phyloP scores from a whole-genome alignment of 495 filamentous ascomycete species.

The Penicillium soppii region DNA sequence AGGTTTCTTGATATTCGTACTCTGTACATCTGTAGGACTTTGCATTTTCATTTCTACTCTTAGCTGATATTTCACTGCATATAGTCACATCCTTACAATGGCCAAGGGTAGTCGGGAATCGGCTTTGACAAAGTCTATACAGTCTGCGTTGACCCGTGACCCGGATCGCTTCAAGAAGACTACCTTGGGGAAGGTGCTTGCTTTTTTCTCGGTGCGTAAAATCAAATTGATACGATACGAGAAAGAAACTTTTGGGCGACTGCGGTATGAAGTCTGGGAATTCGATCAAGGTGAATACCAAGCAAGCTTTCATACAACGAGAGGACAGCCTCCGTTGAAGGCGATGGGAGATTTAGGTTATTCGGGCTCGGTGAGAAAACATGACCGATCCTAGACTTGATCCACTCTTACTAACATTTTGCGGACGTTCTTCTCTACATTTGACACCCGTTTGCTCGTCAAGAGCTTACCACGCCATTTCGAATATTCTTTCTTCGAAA shows the following conservation, averaged over 20 bases:
- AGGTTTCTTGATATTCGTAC: no score
- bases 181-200: slow-evolving; percentile 24
- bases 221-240: slow-evolving; percentile 35
- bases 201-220: slow-evolving; percentile 37
- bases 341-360: slow-evolving; percentile 59
- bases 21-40: no score
- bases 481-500: slow-evolving; percentile 66
- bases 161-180: slow-evolving; percentile 27
- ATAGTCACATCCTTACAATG: slow-evolving; percentile 15
- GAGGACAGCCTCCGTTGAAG: slow-evolving; percentile 32
- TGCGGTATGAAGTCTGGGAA: slow-evolving; percentile 45
- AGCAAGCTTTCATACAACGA: slow-evolving; percentile 46
- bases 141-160: slow-evolving; percentile 32
- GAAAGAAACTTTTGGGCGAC: slow-evolving; percentile 22
- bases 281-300: slow-evolving; percentile 55
- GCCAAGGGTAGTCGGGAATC: slow-evolving; percentile 26
- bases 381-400: not conserved
- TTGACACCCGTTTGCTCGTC: slow-evolving; percentile 59
- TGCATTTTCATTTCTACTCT: no score
- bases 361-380: slow-evolving; percentile 53
- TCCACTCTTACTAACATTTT: not conserved
- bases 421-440: slow-evolving; percentile 66
- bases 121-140: slow-evolving; percentile 35
- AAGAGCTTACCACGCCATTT: slow-evolving; percentile 66
- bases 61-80: no score